Conservation (phyloP, 352 stramenopile genomes). For the Globisporangium radiosum region DNA sequence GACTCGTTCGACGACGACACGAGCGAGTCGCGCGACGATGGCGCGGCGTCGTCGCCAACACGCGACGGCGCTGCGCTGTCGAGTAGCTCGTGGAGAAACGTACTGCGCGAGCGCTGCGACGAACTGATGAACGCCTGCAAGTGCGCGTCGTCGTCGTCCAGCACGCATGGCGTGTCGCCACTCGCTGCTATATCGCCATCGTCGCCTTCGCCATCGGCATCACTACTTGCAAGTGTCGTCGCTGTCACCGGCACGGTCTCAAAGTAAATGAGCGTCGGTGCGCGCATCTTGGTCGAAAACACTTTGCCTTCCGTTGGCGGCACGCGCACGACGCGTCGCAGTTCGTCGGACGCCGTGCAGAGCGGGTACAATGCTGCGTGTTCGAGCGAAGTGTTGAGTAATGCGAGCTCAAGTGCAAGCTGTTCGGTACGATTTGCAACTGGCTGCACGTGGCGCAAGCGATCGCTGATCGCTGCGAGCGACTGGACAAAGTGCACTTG, state of each 20-base stretch:
- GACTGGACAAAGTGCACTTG: constrained; percentile 75
- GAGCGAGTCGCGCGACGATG: constrained; percentile 22
- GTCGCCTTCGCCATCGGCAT: too few relatives aligned
- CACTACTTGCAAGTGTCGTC: constrained; percentile 1
- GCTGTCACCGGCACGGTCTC: constrained; percentile 61
- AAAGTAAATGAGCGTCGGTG: constrained; percentile 70
- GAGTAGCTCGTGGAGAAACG: constrained; percentile 56
- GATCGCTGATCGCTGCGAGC: constrained; percentile 61
- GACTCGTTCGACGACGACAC: constrained; percentile 19
- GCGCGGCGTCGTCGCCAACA: constrained; percentile 5
- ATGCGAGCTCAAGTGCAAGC: constrained; percentile 38
- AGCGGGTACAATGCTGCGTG: constrained; percentile 65
- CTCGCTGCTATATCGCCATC: too few relatives aligned
- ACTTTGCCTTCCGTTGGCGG: constrained; percentile 73
- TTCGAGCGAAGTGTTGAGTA: constrained; percentile 48
- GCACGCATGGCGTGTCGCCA: too few relatives aligned
- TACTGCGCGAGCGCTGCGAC: constrained; percentile 35
- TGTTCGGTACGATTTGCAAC: constrained; percentile 40
- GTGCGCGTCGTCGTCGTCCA: constrained; percentile 21
- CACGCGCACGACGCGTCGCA: constrained; percentile 70
- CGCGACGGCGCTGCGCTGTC: constrained; percentile 3
- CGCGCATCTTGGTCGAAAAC: constrained; percentile 82
- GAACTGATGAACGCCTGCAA: constrained; percentile 50
- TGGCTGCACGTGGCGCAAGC: constrained; percentile 57
- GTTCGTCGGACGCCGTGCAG: constrained; percentile 59